phyloP scores from a whole-genome alignment of 352 stramenopile genomes.

The Globisporangium spinosum region DNA sequence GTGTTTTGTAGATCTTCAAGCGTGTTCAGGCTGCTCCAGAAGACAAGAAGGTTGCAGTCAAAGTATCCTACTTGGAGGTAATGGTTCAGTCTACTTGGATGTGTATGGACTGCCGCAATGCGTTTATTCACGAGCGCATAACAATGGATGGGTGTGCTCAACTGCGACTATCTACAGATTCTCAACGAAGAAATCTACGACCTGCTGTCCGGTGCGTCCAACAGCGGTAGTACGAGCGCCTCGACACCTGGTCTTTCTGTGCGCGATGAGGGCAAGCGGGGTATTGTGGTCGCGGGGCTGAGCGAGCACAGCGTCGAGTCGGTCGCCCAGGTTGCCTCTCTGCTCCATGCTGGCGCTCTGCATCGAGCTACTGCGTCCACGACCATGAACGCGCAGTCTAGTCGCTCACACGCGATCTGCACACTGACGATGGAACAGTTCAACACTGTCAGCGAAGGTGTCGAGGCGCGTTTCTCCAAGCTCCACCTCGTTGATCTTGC shows the following conservation, averaged over 20 bases:
- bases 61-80: constrained; percentile 75
- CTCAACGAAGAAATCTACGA: constrained; percentile 97
- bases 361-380: constrained; percentile 63
- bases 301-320: constrained; percentile 71
- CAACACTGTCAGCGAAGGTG: constrained; percentile 21
- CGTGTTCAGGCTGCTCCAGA: constrained; percentile 26
- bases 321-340: constrained; percentile 32
- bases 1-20: constrained; percentile 40
- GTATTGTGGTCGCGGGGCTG: constrained; percentile 86
- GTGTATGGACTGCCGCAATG: neutral
- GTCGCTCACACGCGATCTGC: constrained; percentile 89
- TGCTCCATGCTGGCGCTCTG: constrained; percentile 45
- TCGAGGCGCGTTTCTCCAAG: constrained; percentile 67
- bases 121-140: neutral
- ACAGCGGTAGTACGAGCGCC: constrained; percentile 1
- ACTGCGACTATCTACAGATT: constrained; percentile 59
- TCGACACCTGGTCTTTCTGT: constrained; percentile 50
- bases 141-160: neutral
- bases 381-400: constrained; percentile 73
- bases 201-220: constrained; percentile 56
- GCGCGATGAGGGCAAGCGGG: constrained; percentile 87
- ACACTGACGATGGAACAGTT: constrained; percentile 82
- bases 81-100: neutral
- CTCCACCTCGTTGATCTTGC: constrained; percentile 96
- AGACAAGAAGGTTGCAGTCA: constrained; percentile 41